Conservation (phyloP, 2,329 filamentous ascomycete genomes). For the Ascocoryne sarcoides region DNA sequence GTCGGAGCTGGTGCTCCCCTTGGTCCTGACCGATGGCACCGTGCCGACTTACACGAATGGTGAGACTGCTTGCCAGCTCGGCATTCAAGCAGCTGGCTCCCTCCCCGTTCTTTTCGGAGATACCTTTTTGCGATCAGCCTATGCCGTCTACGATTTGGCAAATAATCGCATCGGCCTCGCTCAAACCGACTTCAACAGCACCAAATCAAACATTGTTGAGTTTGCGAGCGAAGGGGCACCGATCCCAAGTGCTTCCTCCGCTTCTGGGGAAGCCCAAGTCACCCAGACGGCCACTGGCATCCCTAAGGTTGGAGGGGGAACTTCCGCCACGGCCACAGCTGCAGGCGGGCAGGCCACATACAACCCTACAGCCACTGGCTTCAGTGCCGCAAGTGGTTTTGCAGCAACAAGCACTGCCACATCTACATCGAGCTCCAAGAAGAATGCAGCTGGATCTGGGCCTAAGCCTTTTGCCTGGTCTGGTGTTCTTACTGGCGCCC, state of each 20-base stretch:
- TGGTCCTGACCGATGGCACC: conserved; percentile 27
- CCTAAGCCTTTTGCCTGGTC: conserved; percentile 24
- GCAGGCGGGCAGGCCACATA: conserved; percentile 16
- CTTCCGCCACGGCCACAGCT: conserved; percentile 8
- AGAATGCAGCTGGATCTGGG: conserved; percentile 17
- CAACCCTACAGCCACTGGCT: conserved; percentile 20
- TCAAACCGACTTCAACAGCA: conserved; percentile 29
- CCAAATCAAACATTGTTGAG: conserved; percentile 24
- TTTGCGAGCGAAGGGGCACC: conserved; percentile 23
- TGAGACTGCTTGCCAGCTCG: conserved; percentile 42
- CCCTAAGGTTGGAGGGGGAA: conserved; percentile 14
- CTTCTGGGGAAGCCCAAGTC: conserved; percentile 17
- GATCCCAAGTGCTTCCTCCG: conserved; percentile 19
- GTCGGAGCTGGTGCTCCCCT: conserved; percentile 36
- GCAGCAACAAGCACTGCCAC: conserved; percentile 5
- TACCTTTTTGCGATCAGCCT: conserved; percentile 45
- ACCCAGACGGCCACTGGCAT: conserved; percentile 24
- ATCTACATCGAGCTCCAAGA: conserved; percentile 13
- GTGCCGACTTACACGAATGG: conserved; percentile 24
- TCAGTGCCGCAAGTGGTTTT: conserved; percentile 25
- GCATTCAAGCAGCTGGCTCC: conserved; percentile 35
- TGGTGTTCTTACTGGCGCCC: conserved; percentile 14
- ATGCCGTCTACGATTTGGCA: conserved; percentile 45
- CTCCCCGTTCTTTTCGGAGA: conserved; percentile 37
- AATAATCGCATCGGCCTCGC: conserved; percentile 38